Evolutionary conservation across 2,329 filamentous ascomycete species (phyloP).

Genomic region (Berkeleyomyces rouxiae): DNA sequence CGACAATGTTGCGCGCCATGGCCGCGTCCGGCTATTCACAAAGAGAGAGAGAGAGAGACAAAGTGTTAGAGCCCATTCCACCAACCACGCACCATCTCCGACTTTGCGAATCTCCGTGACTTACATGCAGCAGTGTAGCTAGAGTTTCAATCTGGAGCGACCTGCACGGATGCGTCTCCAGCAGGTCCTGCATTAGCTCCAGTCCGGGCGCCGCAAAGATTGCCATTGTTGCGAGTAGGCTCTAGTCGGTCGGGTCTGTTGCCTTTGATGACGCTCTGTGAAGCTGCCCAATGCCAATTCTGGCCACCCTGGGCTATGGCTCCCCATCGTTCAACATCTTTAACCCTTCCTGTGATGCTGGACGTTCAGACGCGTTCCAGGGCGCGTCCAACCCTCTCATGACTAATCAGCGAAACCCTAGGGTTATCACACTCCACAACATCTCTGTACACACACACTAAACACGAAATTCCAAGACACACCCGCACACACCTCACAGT

Average conservation of each 20-base stretch:
- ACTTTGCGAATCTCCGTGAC: conserved; percentile 13
- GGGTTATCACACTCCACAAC: no score
- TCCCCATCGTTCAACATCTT: neutral
- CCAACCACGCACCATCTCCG: conserved; percentile 5
- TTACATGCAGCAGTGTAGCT: conserved; percentile 36
- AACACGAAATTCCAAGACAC: neutral
- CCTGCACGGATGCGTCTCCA: conserved; percentile 37
- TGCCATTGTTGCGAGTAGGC: conserved; percentile 13
- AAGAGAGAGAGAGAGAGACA: neutral
- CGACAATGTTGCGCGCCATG: conserved; percentile 54
- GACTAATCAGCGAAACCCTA: neutral
- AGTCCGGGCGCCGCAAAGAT: conserved; percentile 39
- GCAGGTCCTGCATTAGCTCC: conserved; percentile 28
- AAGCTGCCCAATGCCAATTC: neutral
- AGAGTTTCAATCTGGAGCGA: conserved; percentile 42
- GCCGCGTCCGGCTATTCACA: conserved; percentile 44
- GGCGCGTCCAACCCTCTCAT: neutral
- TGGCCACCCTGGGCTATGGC: neutral
- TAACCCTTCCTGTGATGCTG: neutral
- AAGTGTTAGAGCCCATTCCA: conserved; percentile 11
- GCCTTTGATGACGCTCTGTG: neutral
- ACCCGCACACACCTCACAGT: conserved; percentile 19
- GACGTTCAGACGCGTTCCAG: neutral
- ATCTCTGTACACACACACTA: neutral
- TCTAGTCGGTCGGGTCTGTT: neutral